Evolutionary conservation across 768 basidiomycete genomes (phyloP).

Genomic region (Trametes meyenii): DNA sequence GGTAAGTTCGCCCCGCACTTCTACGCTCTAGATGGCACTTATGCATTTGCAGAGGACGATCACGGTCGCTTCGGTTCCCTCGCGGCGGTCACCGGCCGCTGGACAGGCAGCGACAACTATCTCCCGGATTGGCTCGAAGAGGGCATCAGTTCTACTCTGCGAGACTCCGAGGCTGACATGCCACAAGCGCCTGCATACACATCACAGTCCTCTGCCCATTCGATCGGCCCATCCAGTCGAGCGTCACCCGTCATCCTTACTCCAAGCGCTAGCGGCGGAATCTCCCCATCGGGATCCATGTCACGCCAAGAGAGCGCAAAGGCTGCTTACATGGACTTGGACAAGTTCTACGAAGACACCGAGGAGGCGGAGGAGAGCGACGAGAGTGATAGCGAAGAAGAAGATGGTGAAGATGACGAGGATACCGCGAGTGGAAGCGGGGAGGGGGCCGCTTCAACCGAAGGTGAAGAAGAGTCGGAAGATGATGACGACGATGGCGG

Average conservation of each 20-base stretch:
- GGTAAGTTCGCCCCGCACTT: background rate
- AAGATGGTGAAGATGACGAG: slow-evolving; percentile 37
- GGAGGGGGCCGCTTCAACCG: slow-evolving; percentile 37
- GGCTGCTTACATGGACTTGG: slow-evolving; percentile 59
- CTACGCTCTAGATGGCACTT: slow-evolving; percentile 1
- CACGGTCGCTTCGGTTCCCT: slow-evolving; percentile 65
- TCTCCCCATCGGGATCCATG: slow-evolving; percentile 47
- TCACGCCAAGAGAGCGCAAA: slow-evolving; percentile 42
- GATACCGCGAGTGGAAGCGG: slow-evolving; percentile 16
- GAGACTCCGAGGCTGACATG: slow-evolving; percentile 66
- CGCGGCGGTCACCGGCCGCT: slow-evolving; percentile 59
- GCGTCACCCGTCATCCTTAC: slow-evolving; percentile 58
- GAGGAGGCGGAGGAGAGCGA: slow-evolving; percentile 37
- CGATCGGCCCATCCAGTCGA: slow-evolving; percentile 33
- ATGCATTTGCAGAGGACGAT: slow-evolving; percentile 36
- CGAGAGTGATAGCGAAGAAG: slow-evolving; percentile 40
- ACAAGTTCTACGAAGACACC: slow-evolving; percentile 68
- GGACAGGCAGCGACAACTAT: slow-evolving; percentile 50
- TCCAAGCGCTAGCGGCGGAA: slow-evolving; percentile 43
- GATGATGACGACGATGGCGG: slow-evolving; percentile 35
- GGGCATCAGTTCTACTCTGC: slow-evolving; percentile 76
- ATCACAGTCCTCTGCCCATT: slow-evolving; percentile 38
- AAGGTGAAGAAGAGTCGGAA: slow-evolving; percentile 12
- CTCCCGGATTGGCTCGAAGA: slow-evolving; percentile 89
- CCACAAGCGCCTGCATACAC: slow-evolving; percentile 34